Conservation (phyloP, 2,329 filamentous ascomycete species). For the Penicillium italicum region DNA sequence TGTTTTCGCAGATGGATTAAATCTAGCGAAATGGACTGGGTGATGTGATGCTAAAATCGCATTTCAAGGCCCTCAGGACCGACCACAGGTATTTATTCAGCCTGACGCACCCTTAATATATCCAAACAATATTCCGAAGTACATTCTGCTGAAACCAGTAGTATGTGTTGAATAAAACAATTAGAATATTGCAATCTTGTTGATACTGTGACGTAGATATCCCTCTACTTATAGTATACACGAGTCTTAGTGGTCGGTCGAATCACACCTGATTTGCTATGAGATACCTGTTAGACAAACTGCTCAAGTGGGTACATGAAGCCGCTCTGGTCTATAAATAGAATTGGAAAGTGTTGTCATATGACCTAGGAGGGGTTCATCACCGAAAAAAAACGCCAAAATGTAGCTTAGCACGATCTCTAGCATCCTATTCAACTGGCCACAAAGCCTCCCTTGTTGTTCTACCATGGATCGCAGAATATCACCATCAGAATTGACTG, state of each 20-base stretch:
- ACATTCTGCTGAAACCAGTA: background rate
- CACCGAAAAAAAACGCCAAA: too few species aligned
- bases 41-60: background rate
- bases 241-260: background rate
- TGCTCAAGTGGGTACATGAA: background rate
- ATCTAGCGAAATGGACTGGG: background rate
- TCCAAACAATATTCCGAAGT: too few species aligned
- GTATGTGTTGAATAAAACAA: too few species aligned
- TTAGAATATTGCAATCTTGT: background rate
- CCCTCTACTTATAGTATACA: background rate
- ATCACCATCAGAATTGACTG: background rate
- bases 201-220: background rate
- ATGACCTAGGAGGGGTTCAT: too few species aligned
- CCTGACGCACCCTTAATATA: background rate
- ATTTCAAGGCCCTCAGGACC: background rate
- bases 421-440: background rate
- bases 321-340: background rate
- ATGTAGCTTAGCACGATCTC: background rate
- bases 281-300: background rate
- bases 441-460: background rate
- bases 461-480: background rate
- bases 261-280: background rate
- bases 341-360: too few species aligned
- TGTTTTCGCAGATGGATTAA: slow-evolving; percentile 27
- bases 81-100: background rate